Conservation (phyloP, 2,329 filamentous ascomycete species). For the Fusarium hostae region DNA sequence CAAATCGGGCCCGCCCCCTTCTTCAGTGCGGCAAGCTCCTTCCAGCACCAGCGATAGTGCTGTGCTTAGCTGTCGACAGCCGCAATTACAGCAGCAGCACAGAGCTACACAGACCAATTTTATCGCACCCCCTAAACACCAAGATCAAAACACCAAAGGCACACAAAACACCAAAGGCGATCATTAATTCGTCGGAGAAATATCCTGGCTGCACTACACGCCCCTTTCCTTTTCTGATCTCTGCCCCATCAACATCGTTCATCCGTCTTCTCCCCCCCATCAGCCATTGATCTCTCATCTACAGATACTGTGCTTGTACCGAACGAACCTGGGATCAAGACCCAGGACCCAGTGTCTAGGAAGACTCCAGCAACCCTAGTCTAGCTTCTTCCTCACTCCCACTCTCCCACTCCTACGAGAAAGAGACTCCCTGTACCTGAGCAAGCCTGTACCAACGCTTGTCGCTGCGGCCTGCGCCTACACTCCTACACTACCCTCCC, state of each 20-base stretch:
- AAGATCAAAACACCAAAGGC: slow-evolving; percentile 9
- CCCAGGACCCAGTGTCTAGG: slow-evolving; percentile 18
- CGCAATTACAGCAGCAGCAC: slow-evolving; percentile 1
- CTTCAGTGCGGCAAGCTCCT: slow-evolving; percentile 14
- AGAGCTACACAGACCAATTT: neutral
- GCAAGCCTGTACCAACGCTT: slow-evolving; percentile 11
- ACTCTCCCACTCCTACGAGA: slow-evolving; percentile 2
- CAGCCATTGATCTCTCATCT: slow-evolving; percentile 20
- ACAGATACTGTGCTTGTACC: slow-evolving; percentile 2
- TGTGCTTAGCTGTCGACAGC: neutral
- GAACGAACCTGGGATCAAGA: slow-evolving; percentile 8
- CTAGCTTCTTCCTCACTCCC: slow-evolving; percentile 16
- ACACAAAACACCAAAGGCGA: slow-evolving; percentile 29
- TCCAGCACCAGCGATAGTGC: slow-evolving; percentile 1
- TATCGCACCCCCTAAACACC: slow-evolving; percentile 16
- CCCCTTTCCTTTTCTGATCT: slow-evolving; percentile 16
- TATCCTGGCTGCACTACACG: slow-evolving; percentile 29
- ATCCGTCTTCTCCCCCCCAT: slow-evolving; percentile 15
- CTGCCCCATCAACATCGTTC: slow-evolving; percentile 16
- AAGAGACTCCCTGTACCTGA: neutral
- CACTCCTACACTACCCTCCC: slow-evolving; percentile 38
- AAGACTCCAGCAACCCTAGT: slow-evolving; percentile 31
- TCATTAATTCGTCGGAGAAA: slow-evolving; percentile 42
- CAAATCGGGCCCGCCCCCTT: neutral
- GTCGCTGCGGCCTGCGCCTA: slow-evolving; percentile 19